Base-by-base conservation (phyloP, 768 basidiomycete genomes). In the Russula compacta region DNA sequence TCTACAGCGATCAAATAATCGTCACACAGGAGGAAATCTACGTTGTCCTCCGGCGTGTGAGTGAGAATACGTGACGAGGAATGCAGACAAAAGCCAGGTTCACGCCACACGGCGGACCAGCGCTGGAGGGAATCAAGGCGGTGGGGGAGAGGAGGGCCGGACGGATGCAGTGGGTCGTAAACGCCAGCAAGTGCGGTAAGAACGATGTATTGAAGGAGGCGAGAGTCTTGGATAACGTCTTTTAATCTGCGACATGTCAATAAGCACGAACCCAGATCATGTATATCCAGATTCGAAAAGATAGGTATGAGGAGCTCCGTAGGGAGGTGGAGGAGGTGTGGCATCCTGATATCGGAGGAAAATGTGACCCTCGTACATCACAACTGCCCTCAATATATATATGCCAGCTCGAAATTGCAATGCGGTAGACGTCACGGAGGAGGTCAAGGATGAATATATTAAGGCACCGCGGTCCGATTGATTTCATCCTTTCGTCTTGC, bases 1-100 rank as follows among this genome's bases (percentile, higher is more conserved):
- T 61, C 49, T 15, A 50, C n/a, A 15, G 21, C 24, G 14, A 61
- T 4, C 17, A 61, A 29, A 46, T 61, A 61, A 11, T 58, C 60
- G 2, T 57, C 61, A 4, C 9, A 38, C 15, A 58, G 29, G 35
- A 62, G 6, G 21, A 44, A 32, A 1, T 49, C 53, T 15, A 19
- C 35, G 6, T n/a, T 19, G 42, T n/a, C 12, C 14, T 44, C 9
- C 49, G 15, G 1, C 10, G 19, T 15, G 42, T 14, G 7, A 11
- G 24, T 36, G 33, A 61, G 49, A 39, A 39, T 11, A 21, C 21
- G 40, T 3, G 49, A 51, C 0, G 60, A 33, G 40, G 48, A 32
- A 5, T 10, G 35, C n/a, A 56, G 35, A 51, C 29, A 44, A 32
- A 11, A 19, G 17, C 17, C 15, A 3, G 50, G 56, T 10, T 53